phyloP scores from a whole-genome alignment of 805 yeast genomes.

The Pichia cephalocereana region DNA sequence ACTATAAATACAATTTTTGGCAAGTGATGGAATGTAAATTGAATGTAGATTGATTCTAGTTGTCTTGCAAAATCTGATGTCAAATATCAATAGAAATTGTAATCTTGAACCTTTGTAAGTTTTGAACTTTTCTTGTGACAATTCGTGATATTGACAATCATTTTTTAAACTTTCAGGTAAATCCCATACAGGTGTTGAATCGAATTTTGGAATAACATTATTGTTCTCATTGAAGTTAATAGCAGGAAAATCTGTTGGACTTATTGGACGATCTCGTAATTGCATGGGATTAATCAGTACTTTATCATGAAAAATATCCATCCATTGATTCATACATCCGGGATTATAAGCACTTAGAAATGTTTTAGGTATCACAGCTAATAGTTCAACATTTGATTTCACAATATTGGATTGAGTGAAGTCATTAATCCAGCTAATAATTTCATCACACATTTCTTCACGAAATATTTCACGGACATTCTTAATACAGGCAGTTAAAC shows the following conservation, averaged over 20 bases:
- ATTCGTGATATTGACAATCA: slow-evolving; percentile 39
- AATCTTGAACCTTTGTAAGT: slow-evolving; percentile 40
- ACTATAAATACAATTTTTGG: slow-evolving; percentile 50
- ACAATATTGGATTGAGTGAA: slow-evolving; percentile 46
- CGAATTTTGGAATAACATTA: slow-evolving; percentile 6
- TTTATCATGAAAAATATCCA: slow-evolving; percentile 22
- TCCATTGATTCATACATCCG: slow-evolving; percentile 30
- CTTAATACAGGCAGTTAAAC: slow-evolving; percentile 57
- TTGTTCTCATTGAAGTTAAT: not conserved
- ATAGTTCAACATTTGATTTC: slow-evolving; percentile 36
- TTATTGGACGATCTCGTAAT: slow-evolving; percentile 1
- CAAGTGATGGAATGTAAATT: slow-evolving; percentile 53
- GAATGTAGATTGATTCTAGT: slow-evolving; percentile 52
- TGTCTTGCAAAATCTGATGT: slow-evolving; percentile 62
- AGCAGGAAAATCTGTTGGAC: not conserved
- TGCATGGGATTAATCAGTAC: slow-evolving; percentile 17
- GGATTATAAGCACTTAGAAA: slow-evolving; percentile 54
- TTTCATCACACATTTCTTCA: slow-evolving; percentile 73
- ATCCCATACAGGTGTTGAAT: slow-evolving; percentile 35
- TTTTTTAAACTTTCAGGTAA: slow-evolving; percentile 32
- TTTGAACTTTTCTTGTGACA: not conserved
- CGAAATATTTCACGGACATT: slow-evolving; percentile 62
- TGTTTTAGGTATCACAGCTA: slow-evolving; percentile 46
- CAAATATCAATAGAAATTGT: slow-evolving; percentile 54
- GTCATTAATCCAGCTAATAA: slow-evolving; percentile 56